Evolutionary conservation across 148 eudicot species (phyloP).

Genomic region (Cornus florida): DNA sequence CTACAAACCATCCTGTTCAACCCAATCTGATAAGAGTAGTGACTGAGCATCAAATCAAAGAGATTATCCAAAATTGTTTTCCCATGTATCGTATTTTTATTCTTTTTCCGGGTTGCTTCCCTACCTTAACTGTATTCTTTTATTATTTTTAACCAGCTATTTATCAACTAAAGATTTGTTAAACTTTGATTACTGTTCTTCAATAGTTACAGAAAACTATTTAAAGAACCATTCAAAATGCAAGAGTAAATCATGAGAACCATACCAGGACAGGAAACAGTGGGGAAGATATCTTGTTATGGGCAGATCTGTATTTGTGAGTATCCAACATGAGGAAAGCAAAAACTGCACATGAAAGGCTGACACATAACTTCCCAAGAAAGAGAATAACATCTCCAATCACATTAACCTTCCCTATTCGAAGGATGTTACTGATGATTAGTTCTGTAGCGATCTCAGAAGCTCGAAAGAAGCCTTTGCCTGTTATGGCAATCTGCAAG

Average conservation of each 20-base stretch:
- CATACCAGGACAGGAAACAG: slow-evolving; percentile 93
- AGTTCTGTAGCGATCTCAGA: slow-evolving; percentile 89
- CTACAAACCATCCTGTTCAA: too few relatives aligned
- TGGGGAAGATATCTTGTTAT: slow-evolving; percentile 92
- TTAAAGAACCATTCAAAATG: not conserved
- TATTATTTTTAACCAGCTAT: not conserved
- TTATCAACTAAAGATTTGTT: not conserved
- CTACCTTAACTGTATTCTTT: too few relatives aligned
- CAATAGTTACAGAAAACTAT: not conserved
- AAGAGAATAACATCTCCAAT: slow-evolving; percentile 88
- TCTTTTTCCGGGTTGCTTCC: too few relatives aligned
- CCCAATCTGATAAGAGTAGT: too few relatives aligned
- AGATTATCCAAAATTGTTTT: too few relatives aligned
- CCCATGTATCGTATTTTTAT: too few relatives aligned
- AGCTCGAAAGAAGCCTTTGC: slow-evolving; percentile 87
- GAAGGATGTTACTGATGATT: slow-evolving; percentile 81
- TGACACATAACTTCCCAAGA: slow-evolving; percentile 90
- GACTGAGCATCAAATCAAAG: too few relatives aligned
- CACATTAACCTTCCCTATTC: slow-evolving; percentile 94
- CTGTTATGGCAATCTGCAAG: slow-evolving; percentile 91
- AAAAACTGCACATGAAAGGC: slow-evolving; percentile 81
- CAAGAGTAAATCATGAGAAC: not conserved
- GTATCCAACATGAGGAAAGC: slow-evolving; percentile 84
- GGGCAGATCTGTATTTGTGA: slow-evolving; percentile 75
- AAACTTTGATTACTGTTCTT: not conserved